phyloP scores from a whole-genome alignment of 805 yeast species.

The Jamesozyma hellenica region DNA sequence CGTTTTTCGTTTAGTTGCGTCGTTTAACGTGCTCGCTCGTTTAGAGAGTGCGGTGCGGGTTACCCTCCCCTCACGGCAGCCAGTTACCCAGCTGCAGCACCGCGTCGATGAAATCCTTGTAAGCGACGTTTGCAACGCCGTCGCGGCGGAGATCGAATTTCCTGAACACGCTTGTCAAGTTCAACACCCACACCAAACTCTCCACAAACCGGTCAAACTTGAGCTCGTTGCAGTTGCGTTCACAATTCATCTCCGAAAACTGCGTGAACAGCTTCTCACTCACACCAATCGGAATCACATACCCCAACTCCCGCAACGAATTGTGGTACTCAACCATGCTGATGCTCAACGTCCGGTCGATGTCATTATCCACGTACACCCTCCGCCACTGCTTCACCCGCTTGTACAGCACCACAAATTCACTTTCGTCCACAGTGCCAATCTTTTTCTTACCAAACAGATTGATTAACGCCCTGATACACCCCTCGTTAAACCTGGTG shows the following conservation, averaged over 20 bases:
- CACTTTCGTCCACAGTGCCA: constrained; percentile 27
- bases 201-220: constrained; percentile 79
- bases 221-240: constrained; percentile 34
- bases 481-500: constrained; percentile 25
- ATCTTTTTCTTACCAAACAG: constrained; percentile 29
- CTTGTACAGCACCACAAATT: constrained; percentile 27
- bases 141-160: constrained; percentile 65
- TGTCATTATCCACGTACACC: constrained; percentile 29
- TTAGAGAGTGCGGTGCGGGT: too few relatives aligned
- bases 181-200: constrained; percentile 62
- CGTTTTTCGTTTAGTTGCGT: too few relatives aligned
- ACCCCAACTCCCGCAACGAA: constrained; percentile 27
- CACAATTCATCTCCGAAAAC: constrained; percentile 23
- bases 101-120: constrained; percentile 56
- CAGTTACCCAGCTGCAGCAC: constrained; percentile 32
- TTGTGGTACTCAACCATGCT: constrained; percentile 26
- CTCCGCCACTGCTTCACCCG: constrained; percentile 29
- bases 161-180: constrained; percentile 69
- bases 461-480: constrained; percentile 29
- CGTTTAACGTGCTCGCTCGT: too few relatives aligned
- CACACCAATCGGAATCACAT: constrained; percentile 27
- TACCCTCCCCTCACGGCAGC: constrained; percentile 10
- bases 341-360: constrained; percentile 27
- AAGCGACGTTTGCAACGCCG: constrained; percentile 59
- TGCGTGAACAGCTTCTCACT: constrained; percentile 30